Evolutionary conservation across 192 early-diverging fungal genomes (phyloP).

Genomic region (Coemansia sp.): DNA sequence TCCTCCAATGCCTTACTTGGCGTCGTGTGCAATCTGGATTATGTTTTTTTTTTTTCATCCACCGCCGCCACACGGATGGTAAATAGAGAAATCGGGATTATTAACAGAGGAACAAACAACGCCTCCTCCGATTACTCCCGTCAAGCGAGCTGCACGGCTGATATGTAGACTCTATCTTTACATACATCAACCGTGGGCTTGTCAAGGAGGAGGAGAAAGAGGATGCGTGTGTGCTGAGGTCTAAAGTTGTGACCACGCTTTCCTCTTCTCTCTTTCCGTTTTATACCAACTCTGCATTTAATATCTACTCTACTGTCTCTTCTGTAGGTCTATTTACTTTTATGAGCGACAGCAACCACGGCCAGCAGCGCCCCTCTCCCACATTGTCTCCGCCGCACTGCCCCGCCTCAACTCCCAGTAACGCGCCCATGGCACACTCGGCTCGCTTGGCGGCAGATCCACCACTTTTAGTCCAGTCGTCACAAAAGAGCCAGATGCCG

Average conservation of each 20-base stretch:
- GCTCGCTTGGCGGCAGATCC: background rate
- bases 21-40: background rate
- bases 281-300: background rate
- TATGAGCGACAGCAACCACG: slow-evolving; percentile 11
- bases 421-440: background rate
- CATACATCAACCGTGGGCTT: background rate
- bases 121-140: no score
- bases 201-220: background rate
- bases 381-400: background rate
- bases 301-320: no score
- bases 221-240: background rate
- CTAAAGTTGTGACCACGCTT: no score
- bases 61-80: background rate
- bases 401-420: background rate
- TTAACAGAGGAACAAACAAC: no score
- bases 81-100: background rate
- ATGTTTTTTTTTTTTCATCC: slow-evolving; percentile 1
- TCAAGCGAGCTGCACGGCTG: background rate
- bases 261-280: background rate
- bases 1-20: background rate
- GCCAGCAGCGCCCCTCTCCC: background rate
- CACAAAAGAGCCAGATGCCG: background rate
- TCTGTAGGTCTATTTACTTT: background rate
- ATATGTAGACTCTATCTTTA: slow-evolving; percentile 2
- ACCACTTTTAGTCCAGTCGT: background rate